phyloP scores from a whole-genome alignment of 345 rosid species.

The Eucalyptus cloeziana region DNA sequence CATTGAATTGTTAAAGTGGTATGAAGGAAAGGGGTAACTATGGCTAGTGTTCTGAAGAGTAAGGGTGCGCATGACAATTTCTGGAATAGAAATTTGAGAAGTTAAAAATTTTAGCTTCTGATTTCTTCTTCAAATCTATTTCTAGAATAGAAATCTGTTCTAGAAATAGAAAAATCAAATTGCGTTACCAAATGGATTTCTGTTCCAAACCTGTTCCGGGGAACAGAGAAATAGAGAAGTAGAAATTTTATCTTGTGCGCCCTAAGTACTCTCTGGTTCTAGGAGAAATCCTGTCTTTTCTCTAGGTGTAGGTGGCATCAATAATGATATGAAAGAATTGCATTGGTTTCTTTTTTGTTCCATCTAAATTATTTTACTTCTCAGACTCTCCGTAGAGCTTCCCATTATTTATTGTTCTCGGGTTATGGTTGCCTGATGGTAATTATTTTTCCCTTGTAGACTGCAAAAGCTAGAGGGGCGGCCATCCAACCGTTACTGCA shows the following conservation, averaged over 20 bases:
- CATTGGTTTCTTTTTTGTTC: not conserved
- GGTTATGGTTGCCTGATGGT: not conserved
- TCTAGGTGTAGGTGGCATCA: not conserved
- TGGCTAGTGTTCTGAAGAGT: not conserved
- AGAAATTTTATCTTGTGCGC: too few species aligned
- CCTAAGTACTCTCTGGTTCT: not conserved
- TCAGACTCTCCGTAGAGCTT: not conserved
- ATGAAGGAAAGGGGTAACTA: not conserved
- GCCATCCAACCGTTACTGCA: constrained; percentile 62
- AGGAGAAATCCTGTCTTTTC: not conserved
- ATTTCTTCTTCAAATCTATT: too few species aligned
- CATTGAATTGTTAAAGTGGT: too few species aligned
- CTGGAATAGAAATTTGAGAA: too few species aligned
- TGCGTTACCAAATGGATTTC: too few species aligned
- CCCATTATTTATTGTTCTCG: not conserved
- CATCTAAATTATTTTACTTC: not conserved
- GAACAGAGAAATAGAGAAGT: too few species aligned
- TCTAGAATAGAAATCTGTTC: too few species aligned
- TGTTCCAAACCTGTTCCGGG: too few species aligned
- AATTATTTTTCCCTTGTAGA: constrained; percentile 22
- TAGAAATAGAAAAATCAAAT: too few species aligned
- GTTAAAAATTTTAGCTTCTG: too few species aligned
- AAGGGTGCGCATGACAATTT: too few species aligned
- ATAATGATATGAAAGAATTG: not conserved
- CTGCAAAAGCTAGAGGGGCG: constrained; percentile 38